Base-by-base conservation (phyloP, 1,139 yeast species). In the Scheffersomyces insectosa region DNA sequence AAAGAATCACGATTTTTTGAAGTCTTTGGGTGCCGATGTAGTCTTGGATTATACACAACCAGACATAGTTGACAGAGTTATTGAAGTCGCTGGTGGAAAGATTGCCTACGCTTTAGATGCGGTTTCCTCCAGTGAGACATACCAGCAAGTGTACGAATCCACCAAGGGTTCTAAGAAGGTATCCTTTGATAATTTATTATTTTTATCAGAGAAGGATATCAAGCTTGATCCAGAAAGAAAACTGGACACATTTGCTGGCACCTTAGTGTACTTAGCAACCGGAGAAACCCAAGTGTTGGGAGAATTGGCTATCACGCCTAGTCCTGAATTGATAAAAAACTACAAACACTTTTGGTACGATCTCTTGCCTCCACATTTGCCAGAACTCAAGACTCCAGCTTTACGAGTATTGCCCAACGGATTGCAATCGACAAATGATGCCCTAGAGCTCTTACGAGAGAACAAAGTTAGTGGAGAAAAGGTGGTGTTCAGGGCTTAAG, bases 41-140 rank as follows among this genome's bases (percentile, higher is more conserved):
- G 66, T 74, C 7, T 73, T 82, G 51, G 88, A 85, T 60, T 85
- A 85, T 61, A 75, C 72, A 40, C 85, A 80, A 48, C 46, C 61
- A 0, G 77, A 80, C 52, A 84, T 77, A 41, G 62, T 77, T 41
- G 74, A 69, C n/a, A 72, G 80, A 52, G 77, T 85, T 48, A 70
- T 64, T 48, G 49, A 59, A 28, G 56, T 57, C 12, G 72, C 72
- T 8, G 60, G 65, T 3, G 77, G 72, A 25, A 59, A 64, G 7
- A 65, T 83, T 36, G 65, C 60, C 23, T 82, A 78, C 51, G 88
- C 73, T 4, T 68, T 75, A 10, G 91, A 86, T 59, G 70, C 84
- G 27, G 76, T 84, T 37, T 65, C 86, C 10, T 46, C 38, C 8
- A 42, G 43, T 1, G 62, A 58, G 10, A 72, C 84, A n/a, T 68